Evolutionary conservation across 139 green algal genomes (phyloP).

Genomic region (Tetraselmis chui): DNA sequence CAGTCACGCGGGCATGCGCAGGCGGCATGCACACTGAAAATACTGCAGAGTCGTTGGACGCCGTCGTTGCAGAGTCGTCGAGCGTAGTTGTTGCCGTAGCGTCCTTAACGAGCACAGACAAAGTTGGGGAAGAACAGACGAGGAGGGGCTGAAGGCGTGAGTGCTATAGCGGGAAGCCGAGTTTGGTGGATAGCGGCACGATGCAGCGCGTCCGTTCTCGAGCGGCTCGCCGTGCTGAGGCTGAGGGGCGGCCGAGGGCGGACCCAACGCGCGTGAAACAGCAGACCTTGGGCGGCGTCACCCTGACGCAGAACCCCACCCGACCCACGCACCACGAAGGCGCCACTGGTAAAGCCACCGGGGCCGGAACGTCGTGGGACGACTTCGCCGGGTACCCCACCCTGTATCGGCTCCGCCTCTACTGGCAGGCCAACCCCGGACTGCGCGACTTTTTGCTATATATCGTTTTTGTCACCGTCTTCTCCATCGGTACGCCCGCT

Average conservation of each 20-base stretch:
- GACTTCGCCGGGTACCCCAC: not conserved
- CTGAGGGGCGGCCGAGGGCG: too few relatives aligned
- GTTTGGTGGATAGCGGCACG: too few relatives aligned
- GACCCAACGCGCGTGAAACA: not conserved
- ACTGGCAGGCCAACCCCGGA: not conserved
- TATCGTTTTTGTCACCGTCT: constrained; percentile 4
- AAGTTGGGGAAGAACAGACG: too few relatives aligned
- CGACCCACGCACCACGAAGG: not conserved
- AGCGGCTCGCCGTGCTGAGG: not conserved
- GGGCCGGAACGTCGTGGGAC: not conserved
- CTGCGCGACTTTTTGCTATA: constrained; percentile 6
- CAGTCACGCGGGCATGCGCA: too few relatives aligned
- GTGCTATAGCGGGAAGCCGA: too few relatives aligned
- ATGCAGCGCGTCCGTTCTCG: not conserved
- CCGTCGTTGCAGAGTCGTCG: too few relatives aligned
- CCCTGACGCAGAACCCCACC: not conserved
- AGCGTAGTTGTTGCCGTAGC: too few relatives aligned
- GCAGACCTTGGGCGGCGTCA: not conserved
- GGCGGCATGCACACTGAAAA: too few relatives aligned
- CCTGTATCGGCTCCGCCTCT: not conserved
- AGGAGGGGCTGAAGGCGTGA: too few relatives aligned
- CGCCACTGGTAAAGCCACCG: too few relatives aligned
- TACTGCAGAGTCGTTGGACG: too few relatives aligned
- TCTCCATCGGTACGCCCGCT: constrained; percentile 5
- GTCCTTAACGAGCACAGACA: too few relatives aligned